Percentiles rank a stretch among this genome's conserved stretches.
Evolutionary conservation across 192 early-diverging fungal genomes (phyloP).

Genomic region (Phycomyces nitens): DNA sequence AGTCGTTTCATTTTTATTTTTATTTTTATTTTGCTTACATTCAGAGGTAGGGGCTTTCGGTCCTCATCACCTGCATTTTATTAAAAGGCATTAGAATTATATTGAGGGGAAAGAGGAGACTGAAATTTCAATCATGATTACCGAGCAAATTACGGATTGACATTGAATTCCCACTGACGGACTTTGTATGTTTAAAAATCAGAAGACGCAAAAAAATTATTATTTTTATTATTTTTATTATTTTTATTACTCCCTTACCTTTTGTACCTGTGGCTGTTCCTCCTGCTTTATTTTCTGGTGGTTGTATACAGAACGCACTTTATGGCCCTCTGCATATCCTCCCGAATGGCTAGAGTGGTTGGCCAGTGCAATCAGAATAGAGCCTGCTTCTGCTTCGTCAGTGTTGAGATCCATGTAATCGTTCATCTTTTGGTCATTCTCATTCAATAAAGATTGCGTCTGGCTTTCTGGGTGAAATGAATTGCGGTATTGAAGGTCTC

Average conservation of each 20-base stretch:
- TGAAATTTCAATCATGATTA: not conserved
- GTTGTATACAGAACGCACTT: not conserved
- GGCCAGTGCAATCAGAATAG: slow-evolving; percentile 21
- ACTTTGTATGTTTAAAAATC: not conserved
- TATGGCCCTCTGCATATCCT: not conserved
- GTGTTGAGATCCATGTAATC: slow-evolving; percentile 4
- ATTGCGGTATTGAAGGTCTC: not conserved
- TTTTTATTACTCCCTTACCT: not conserved
- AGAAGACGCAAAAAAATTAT: no score
- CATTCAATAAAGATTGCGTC: not conserved
- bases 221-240: no score
- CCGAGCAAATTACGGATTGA: slow-evolving; percentile 13
- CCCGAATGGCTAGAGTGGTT: slow-evolving; percentile 4
- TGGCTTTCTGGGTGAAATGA: not conserved
- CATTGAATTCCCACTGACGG: slow-evolving; percentile 1
- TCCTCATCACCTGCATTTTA: slow-evolving; percentile 1
- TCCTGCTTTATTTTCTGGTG: not conserved
- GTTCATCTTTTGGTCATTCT: not conserved
- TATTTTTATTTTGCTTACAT: no score
- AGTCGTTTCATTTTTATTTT: no score
- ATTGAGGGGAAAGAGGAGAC: not conserved
- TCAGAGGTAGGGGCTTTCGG: not conserved
- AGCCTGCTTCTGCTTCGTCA: slow-evolving; percentile 21
- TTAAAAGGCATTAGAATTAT: not conserved
- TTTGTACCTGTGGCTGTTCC: slow-evolving; percentile 1